A percentile compares a stretch with the other conserved stretches of the same genome.
Evolutionary conservation across 345 rosid genomes (phyloP).

Genomic region (Brassica nigra): DNA sequence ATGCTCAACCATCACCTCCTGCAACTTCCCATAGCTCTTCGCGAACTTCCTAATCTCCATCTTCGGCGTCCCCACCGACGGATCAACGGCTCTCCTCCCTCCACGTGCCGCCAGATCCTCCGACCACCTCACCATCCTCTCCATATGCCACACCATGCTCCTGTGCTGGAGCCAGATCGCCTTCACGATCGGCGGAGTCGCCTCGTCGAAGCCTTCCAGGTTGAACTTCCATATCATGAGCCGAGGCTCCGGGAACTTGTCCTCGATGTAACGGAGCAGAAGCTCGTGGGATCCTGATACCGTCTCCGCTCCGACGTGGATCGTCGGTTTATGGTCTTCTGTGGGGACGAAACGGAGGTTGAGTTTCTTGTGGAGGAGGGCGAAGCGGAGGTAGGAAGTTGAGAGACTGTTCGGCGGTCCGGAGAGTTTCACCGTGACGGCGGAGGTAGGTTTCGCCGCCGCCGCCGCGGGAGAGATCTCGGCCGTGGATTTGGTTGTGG

Average conservation of each 20-base stretch:
- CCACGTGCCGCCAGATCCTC: slow-evolving; percentile 66
- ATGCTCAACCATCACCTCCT: slow-evolving; percentile 71
- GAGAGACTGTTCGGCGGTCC: slow-evolving; percentile 43
- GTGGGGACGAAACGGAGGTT: slow-evolving; percentile 48
- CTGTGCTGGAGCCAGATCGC: slow-evolving; percentile 57
- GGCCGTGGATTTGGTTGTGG: slow-evolving; percentile 45
- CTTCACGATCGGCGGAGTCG: slow-evolving; percentile 50
- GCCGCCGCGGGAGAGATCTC: slow-evolving; percentile 40
- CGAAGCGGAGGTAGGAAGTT: slow-evolving; percentile 56
- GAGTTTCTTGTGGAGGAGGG: slow-evolving; percentile 54
- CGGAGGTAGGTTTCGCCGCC: slow-evolving; percentile 8
- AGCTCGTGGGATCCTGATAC: slow-evolving; percentile 52
- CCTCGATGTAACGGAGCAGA: slow-evolving; percentile 57
- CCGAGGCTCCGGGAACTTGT: slow-evolving; percentile 55
- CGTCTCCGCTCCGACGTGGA: slow-evolving; percentile 52
- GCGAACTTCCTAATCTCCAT: slow-evolving; percentile 72
- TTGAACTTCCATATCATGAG: slow-evolving; percentile 38
- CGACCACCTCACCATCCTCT: slow-evolving; percentile 69
- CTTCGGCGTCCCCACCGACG: slow-evolving; percentile 58
- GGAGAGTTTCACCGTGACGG: slow-evolving; percentile 42
- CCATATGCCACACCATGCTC: slow-evolving; percentile 63
- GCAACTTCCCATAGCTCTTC: slow-evolving; percentile 52
- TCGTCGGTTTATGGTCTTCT: slow-evolving; percentile 36
- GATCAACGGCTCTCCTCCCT: slow-evolving; percentile 57
- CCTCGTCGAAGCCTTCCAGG: slow-evolving; percentile 40